Evolutionary conservation across 305 asterid genomes (phyloP).

Genomic region (Fraxinus paxiana): DNA sequence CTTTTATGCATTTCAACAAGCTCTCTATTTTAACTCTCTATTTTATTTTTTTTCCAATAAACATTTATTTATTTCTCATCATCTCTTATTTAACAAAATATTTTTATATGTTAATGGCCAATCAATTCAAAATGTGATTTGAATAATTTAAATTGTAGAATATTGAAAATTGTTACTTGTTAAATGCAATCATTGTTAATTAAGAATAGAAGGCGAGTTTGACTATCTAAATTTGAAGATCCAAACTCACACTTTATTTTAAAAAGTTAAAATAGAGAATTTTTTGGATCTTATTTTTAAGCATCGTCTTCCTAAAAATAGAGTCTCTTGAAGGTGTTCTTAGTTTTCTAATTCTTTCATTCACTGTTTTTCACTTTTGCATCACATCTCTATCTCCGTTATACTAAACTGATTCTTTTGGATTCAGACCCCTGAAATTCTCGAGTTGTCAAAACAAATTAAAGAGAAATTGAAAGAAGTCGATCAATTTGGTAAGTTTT

Average conservation of each 20-base stretch:
- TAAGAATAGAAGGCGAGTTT: background rate
- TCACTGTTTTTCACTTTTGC: background rate
- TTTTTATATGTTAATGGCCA: background rate
- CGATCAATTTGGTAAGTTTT: conserved; percentile 52
- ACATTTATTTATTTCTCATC: background rate
- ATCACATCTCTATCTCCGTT: background rate
- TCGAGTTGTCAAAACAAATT: conserved; percentile 66
- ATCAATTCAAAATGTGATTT: background rate
- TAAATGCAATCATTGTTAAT: background rate
- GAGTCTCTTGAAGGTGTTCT: background rate
- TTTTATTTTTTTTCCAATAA: background rate
- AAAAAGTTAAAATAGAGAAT: background rate
- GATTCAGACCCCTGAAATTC: conserved; percentile 58
- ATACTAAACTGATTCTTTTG: conserved; percentile 15
- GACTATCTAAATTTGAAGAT: background rate
- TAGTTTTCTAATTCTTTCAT: background rate
- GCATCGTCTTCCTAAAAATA: background rate
- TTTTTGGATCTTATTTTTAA: background rate
- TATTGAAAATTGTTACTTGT: background rate
- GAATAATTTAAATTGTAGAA: background rate
- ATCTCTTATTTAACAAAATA: background rate
- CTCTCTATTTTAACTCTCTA: background rate
- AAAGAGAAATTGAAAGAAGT: conserved; percentile 71
- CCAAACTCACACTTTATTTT: background rate
- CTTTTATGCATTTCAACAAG: background rate